Conservation (phyloP, 1,139 yeast species). For the Taphrina communis region DNA sequence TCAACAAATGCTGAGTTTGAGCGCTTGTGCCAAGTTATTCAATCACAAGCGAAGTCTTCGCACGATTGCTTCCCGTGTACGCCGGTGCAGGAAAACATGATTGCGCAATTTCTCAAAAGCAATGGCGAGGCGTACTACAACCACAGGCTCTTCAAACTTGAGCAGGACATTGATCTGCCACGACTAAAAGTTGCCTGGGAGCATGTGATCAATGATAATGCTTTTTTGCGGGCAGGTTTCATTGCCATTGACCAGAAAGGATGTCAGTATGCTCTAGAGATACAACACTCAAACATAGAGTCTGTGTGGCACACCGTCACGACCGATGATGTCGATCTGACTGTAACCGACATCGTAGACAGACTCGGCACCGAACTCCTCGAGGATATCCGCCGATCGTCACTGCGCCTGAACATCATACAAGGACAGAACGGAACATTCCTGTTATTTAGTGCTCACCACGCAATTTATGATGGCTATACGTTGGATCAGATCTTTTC, state of each 20-base stretch:
- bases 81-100: slow-evolving; percentile 46
- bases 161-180: slow-evolving; percentile 4
- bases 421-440: neutral
- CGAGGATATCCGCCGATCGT: slow-evolving; percentile 4
- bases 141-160: slow-evolving; percentile 42
- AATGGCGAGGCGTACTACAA: slow-evolving; percentile 46
- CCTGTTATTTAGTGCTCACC: slow-evolving; percentile 45
- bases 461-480: slow-evolving; percentile 46
- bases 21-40: slow-evolving; percentile 12
- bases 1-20: neutral
- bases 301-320: slow-evolving; percentile 25
- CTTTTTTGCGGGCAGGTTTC: slow-evolving; percentile 47
- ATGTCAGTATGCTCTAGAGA: slow-evolving; percentile 44
- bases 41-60: neutral
- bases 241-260: slow-evolving; percentile 31
- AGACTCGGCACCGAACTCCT: neutral
- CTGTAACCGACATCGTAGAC: slow-evolving; percentile 15
- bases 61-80: slow-evolving; percentile 45
- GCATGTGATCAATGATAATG: slow-evolving; percentile 39
- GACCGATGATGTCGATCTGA: slow-evolving; percentile 33
- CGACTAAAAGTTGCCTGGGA: slow-evolving; percentile 41
- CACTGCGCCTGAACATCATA: slow-evolving; percentile 13
- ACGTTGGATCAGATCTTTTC: slow-evolving; percentile 21
- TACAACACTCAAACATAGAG: neutral
- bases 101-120: slow-evolving; percentile 44